Conservation (phyloP, 345 rosid species). For the Bruguiera parviflora region DNA sequence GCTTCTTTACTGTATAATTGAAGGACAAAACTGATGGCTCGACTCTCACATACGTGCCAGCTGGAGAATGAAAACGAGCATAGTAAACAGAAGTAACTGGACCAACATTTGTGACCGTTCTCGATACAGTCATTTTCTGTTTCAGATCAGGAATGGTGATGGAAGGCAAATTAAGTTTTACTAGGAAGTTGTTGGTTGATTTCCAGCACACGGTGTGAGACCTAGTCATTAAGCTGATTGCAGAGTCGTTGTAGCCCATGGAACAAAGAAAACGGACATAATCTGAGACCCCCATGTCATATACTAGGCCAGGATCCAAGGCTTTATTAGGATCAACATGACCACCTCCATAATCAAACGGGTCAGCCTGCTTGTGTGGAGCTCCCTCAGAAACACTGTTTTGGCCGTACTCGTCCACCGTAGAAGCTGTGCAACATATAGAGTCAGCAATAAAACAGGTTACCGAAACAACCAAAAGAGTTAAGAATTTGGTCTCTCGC, state of each 20-base stretch:
- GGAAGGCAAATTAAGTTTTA: slow-evolving; percentile 62
- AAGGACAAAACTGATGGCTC: slow-evolving; percentile 52
- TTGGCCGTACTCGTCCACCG: slow-evolving; percentile 44
- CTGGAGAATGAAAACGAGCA: slow-evolving; percentile 47
- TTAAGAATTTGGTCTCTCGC: slow-evolving; percentile 14
- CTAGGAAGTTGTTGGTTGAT: slow-evolving; percentile 38
- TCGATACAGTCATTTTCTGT: slow-evolving; percentile 37
- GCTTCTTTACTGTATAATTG: slow-evolving; percentile 38
- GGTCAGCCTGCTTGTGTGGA: slow-evolving; percentile 55
- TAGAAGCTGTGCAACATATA: slow-evolving; percentile 37
- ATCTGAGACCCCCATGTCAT: slow-evolving; percentile 41
- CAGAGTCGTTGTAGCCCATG: slow-evolving; percentile 47
- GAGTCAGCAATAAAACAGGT: neutral
- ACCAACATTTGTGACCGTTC: slow-evolving; percentile 71
- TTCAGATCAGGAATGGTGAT: slow-evolving; percentile 59
- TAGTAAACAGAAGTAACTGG: slow-evolving; percentile 41
- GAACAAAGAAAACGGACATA: slow-evolving; percentile 55
- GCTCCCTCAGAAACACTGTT: slow-evolving; percentile 46
- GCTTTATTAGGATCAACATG: slow-evolving; percentile 55
- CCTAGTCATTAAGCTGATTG: slow-evolving; percentile 47
- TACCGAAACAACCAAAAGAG: neutral
- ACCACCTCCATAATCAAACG: slow-evolving; percentile 68
- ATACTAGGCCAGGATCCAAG: slow-evolving; percentile 56
- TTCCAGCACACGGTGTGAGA: slow-evolving; percentile 39
- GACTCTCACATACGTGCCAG: slow-evolving; percentile 44